Conservation (phyloP, 192 early-diverging fungal species). For the Coemansia sp. region DNA sequence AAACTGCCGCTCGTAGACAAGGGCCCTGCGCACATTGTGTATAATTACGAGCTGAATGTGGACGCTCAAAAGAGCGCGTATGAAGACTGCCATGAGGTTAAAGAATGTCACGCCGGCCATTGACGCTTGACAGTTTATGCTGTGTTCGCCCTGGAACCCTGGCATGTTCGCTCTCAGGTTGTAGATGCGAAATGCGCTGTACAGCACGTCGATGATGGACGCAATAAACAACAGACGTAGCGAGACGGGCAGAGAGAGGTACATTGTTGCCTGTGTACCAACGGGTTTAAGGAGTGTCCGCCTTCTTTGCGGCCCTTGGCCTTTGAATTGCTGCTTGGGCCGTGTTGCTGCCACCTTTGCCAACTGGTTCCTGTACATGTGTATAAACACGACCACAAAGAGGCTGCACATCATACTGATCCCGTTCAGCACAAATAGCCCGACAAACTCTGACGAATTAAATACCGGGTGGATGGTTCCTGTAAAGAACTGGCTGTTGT, state of each 20-base stretch:
- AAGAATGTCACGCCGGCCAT: constrained; percentile 50
- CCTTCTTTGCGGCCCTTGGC: constrained; percentile 18
- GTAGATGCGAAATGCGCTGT: constrained; percentile 48
- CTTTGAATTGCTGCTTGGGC: constrained; percentile 16
- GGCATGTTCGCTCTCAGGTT: constrained; percentile 35
- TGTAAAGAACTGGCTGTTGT: not conserved
- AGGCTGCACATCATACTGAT: constrained; percentile 47
- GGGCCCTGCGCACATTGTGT: constrained; percentile 27
- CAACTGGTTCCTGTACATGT: constrained; percentile 45
- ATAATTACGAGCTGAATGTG: constrained; percentile 49
- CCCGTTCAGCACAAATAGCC: constrained; percentile 39
- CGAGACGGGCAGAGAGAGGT: constrained; percentile 42
- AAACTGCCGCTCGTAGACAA: constrained; percentile 46
- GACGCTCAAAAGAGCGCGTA: constrained; percentile 45
- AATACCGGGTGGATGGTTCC: constrained; percentile 24
- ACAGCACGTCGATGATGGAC: constrained; percentile 46
- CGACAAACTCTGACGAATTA: constrained; percentile 23
- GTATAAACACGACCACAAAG: constrained; percentile 44
- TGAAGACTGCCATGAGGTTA: constrained; percentile 48
- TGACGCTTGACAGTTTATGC: constrained; percentile 46
- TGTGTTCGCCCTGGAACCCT: constrained; percentile 30
- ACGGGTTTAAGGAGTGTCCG: constrained; percentile 34
- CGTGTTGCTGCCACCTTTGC: constrained; percentile 35
- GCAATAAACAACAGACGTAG: constrained; percentile 48
- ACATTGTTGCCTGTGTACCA: constrained; percentile 47